Evolutionary conservation across 176 grass and related monocot genomes (phyloP).

Genomic region (Bolboschoenus planiculmis): DNA sequence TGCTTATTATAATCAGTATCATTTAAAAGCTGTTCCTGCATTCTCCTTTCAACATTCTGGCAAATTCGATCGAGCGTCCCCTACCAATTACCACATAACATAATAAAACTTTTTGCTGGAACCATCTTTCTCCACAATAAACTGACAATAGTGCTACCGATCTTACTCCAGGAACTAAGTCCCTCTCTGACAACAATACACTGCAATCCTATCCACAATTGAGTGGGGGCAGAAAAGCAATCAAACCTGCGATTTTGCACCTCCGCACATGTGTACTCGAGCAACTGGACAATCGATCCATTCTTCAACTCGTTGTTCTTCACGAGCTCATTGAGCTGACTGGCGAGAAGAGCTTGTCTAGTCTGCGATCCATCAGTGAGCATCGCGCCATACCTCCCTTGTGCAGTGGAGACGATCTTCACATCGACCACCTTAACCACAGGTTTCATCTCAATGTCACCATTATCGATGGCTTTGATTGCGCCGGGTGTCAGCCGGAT

Average conservation of each 20-base stretch:
- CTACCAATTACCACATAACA: background rate
- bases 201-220: background rate
- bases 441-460: slow-evolving; percentile 55
- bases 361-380: slow-evolving; percentile 51
- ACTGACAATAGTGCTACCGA: no score
- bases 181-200: background rate
- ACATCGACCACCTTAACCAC: slow-evolving; percentile 64
- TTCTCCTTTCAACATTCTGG: background rate
- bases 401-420: slow-evolving; percentile 6
- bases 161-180: no score
- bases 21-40: background rate
- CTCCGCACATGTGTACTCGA: slow-evolving; percentile 52
- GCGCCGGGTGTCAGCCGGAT: slow-evolving; percentile 53
- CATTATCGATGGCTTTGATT: slow-evolving; percentile 36
- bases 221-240: background rate
- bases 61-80: no score
- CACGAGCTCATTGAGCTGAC: slow-evolving; percentile 51
- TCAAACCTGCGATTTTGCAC: slow-evolving; percentile 45
- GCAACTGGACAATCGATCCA: slow-evolving; percentile 58
- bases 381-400: slow-evolving; percentile 51
- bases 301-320: slow-evolving; percentile 37
- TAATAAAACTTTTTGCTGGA: background rate
- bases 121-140: background rate
- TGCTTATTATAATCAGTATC: background rate
- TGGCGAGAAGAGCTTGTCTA: slow-evolving; percentile 38